Percentiles rank a stretch among this genome's conserved stretches.
phyloP scores from a whole-genome alignment of 23 red algal genomes.

The Chondrus crispus region DNA sequence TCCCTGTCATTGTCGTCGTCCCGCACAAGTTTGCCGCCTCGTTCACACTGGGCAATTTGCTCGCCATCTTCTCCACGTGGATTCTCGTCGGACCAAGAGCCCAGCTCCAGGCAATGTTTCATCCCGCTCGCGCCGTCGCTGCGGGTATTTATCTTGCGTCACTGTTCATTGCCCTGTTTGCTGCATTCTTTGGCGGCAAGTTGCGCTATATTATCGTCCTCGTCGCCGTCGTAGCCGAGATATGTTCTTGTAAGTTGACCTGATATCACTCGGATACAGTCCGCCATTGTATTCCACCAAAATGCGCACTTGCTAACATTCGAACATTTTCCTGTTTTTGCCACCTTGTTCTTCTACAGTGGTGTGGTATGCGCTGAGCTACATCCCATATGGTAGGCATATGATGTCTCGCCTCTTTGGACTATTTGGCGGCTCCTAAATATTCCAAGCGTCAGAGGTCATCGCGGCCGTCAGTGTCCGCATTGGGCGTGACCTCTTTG shows the following conservation, averaged over 20 bases:
- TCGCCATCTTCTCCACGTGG: conserved; percentile 75
- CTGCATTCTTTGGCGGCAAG: conserved; percentile 67
- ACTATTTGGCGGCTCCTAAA: neutral
- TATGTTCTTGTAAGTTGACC: conserved; percentile 56
- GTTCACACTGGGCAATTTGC: conserved; percentile 84
- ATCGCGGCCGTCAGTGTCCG: neutral
- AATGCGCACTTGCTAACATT: neutral
- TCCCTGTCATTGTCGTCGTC: conserved; percentile 71
- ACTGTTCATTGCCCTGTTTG: conserved; percentile 73
- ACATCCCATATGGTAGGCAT: conserved; percentile 71
- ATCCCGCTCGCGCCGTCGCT: conserved; percentile 72
- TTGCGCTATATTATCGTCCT: conserved; percentile 81
- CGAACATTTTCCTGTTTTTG: neutral
- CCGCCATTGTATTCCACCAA: neutral
- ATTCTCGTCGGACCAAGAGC: conserved; percentile 78
- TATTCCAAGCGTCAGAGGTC: neutral
- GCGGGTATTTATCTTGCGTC: conserved; percentile 60
- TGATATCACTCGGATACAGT: neutral
- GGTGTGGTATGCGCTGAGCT: conserved; percentile 73
- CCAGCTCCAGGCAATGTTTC: conserved; percentile 83
- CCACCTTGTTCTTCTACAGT: conserved; percentile 7
- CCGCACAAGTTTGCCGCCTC: conserved; percentile 82
- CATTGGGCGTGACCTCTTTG: neutral
- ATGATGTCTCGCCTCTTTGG: conserved; percentile 53
- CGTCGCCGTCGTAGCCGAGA: conserved; percentile 67